These are phyloP conservation scores for Oryza meyeriana DNA, from an alignment of 176 grass and related monocot species.

Conservation along the genomic window DNA sequence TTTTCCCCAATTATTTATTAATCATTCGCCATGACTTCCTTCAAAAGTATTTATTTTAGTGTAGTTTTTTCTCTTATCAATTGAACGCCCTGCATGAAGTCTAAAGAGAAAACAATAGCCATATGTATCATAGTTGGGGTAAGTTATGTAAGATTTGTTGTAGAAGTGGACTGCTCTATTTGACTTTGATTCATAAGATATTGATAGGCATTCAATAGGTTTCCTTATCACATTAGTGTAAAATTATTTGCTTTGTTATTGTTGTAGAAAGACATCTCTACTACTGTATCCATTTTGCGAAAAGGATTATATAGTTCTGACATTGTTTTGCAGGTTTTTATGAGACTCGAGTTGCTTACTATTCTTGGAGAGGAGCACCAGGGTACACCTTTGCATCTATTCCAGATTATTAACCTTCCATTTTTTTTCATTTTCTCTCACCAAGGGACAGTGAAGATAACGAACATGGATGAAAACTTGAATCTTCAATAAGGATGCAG, in stretches of 20 bases:
- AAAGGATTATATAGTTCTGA: not conserved
- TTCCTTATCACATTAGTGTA: not conserved
- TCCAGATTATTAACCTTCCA: conserved; percentile 70
- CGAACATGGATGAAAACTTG: not conserved
- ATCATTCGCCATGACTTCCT: not conserved
- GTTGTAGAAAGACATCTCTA: not conserved
- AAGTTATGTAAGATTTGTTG: not conserved
- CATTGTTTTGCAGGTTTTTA: conserved; percentile 66
- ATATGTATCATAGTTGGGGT: not conserved
- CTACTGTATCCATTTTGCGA: not conserved
- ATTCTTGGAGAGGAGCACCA: conserved; percentile 89
- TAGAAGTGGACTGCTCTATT: not conserved
- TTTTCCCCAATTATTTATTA: not conserved
- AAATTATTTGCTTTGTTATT: conserved; percentile 1
- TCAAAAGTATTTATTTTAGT: not conserved
- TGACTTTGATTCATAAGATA: not conserved
- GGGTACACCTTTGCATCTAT: conserved; percentile 83
- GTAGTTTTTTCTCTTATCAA: not conserved
- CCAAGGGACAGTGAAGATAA: not conserved
- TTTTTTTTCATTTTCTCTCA: not conserved
- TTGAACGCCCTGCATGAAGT: not conserved
- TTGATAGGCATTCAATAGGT: not conserved
- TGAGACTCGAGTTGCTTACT: conserved; percentile 92
- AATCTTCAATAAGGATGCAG: not conserved
- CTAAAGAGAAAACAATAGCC: conserved; percentile 1